Conservation (phyloP, 2,329 filamentous ascomycete species). For the Cladosporium oxysporum region DNA sequence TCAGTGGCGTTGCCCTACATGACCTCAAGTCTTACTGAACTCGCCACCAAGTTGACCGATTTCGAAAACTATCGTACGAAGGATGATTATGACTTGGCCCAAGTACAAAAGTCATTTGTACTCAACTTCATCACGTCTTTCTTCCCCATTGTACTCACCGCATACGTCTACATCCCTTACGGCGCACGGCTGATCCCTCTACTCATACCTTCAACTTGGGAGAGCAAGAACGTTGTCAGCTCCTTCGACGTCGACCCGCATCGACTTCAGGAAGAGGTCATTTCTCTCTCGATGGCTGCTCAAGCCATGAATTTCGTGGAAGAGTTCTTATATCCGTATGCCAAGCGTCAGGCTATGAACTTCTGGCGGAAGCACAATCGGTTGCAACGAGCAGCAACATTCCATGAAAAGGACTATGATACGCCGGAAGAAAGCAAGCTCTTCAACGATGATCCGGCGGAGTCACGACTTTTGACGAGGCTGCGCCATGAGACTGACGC, state of each 20-base stretch:
- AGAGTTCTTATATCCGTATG: constrained; percentile 80
- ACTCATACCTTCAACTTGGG: constrained; percentile 72
- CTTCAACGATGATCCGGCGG: constrained; percentile 69
- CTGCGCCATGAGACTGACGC: constrained; percentile 82
- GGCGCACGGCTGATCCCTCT: constrained; percentile 79
- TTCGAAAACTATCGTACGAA: constrained; percentile 86
- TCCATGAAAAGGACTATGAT: constrained; percentile 58
- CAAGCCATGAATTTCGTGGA: constrained; percentile 85
- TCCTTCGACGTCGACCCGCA: constrained; percentile 78
- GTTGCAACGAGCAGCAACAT: constrained; percentile 80
- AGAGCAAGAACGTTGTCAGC: constrained; percentile 65
- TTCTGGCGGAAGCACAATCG: constrained; percentile 60
- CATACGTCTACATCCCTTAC: constrained; percentile 93
- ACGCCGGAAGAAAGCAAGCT: constrained; percentile 51
- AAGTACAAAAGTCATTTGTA: constrained; percentile 91
- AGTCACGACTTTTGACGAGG: constrained; percentile 74
- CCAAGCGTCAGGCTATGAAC: constrained; percentile 74
- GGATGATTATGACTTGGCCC: constrained; percentile 77
- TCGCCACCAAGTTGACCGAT: constrained; percentile 56
- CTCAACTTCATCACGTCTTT: constrained; percentile 97
- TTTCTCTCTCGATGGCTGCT: constrained; percentile 92
- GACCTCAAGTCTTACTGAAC: constrained; percentile 45
- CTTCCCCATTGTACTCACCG: constrained; percentile 82
- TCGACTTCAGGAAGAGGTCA: constrained; percentile 87
- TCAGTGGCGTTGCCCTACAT: constrained; percentile 14